These are phyloP conservation scores for Akanthomyces uredinophilus DNA, from an alignment of 2,329 filamentous ascomycete genomes.

Conservation along the genomic window DNA sequence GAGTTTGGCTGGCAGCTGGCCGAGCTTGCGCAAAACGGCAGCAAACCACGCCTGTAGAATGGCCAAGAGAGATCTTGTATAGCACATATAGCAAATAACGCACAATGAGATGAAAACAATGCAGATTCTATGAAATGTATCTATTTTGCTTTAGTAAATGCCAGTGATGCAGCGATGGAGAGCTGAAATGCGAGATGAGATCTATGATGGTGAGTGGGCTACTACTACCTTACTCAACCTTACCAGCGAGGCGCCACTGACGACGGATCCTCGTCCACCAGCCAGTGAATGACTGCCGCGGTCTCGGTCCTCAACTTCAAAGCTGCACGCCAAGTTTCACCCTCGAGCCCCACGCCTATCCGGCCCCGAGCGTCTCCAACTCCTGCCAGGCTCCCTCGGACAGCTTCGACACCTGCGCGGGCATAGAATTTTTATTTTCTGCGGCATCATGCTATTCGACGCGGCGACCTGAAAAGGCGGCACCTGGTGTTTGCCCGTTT, in stretches of 20 bases:
- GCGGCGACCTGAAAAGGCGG: neutral
- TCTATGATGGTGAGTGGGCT: neutral
- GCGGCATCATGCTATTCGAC: conserved; percentile 1
- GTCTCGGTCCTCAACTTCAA: conserved; percentile 14
- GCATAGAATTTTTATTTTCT: neutral
- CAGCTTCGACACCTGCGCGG: neutral
- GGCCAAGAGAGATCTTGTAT: neutral
- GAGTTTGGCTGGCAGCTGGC: conserved; percentile 75
- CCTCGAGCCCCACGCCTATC: neutral
- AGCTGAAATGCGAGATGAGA: neutral
- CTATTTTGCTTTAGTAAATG: neutral
- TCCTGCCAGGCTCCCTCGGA: neutral
- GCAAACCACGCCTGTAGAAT: conserved; percentile 24
- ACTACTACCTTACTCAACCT: too few relatives aligned
- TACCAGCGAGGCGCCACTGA: neutral
- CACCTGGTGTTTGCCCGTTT: neutral
- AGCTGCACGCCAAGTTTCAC: neutral
- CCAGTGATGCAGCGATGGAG: neutral
- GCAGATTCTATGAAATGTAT: neutral
- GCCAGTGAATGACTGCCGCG: neutral
- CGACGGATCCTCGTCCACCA: neutral
- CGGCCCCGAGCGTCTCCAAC: neutral
- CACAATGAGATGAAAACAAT: neutral
- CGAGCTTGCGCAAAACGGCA: conserved; percentile 33
- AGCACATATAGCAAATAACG: neutral